A percentile compares a stretch with the other conserved stretches of the same genome.
Conservation (phyloP, 108 stramenopile genomes). For the Nitzschia sp. region DNA sequence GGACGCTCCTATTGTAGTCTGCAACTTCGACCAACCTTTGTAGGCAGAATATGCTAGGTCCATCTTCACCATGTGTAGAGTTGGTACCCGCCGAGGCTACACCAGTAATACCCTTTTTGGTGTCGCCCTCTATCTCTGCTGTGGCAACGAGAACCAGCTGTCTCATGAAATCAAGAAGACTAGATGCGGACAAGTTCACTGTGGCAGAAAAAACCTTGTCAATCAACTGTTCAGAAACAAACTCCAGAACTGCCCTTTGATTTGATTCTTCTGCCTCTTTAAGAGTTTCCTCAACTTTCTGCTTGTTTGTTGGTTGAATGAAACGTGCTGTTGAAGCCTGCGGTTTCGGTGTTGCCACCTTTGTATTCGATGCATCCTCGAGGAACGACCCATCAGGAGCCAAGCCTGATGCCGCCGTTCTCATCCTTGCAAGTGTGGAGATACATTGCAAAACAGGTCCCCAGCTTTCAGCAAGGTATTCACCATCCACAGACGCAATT, state of each 20-base stretch:
- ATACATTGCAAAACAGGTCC: constrained; percentile 92
- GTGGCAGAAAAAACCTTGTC: constrained; percentile 90
- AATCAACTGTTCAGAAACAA: constrained; percentile 83
- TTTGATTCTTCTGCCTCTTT: constrained; percentile 80
- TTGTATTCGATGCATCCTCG: constrained; percentile 17
- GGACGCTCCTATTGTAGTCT: constrained; percentile 94
- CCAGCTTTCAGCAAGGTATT: constrained; percentile 95
- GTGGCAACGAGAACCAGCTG: constrained; percentile 86
- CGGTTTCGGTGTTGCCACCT: background rate
- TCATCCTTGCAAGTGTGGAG: constrained; percentile 87
- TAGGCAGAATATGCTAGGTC: constrained; percentile 92
- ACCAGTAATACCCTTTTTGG: constrained; percentile 66
- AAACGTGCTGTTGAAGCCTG: constrained; percentile 18
- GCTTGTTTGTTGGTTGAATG: constrained; percentile 14
- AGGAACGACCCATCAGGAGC: constrained; percentile 90
- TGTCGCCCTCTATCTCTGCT: constrained; percentile 81
- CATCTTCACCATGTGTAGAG: constrained; percentile 58
- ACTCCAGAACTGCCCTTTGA: constrained; percentile 73
- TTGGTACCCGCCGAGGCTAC: constrained; percentile 17
- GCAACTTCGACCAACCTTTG: constrained; percentile 98
- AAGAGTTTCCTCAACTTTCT: constrained; percentile 27
- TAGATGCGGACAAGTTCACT: constrained; percentile 75
- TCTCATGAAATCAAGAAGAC: constrained; percentile 83
- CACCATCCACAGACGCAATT: constrained; percentile 92
- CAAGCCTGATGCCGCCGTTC: constrained; percentile 78